phyloP scores from a whole-genome alignment of 2,329 filamentous ascomycete species.

The Penicillium sp. region DNA sequence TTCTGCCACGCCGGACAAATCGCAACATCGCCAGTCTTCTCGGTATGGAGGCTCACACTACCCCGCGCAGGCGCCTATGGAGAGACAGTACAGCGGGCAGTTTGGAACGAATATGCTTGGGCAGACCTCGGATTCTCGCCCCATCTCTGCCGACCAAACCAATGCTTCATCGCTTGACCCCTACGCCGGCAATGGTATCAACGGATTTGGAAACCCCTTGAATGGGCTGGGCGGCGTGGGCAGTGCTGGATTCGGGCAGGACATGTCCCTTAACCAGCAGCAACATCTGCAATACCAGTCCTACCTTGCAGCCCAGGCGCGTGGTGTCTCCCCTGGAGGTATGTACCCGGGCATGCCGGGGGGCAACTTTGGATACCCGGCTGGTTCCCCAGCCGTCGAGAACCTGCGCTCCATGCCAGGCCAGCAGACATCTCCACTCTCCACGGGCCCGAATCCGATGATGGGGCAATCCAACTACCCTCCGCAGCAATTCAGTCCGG shows the following conservation, averaged over 20 bases:
- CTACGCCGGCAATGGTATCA: conserved; percentile 35
- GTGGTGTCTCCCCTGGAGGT: conserved; percentile 40
- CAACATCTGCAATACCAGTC: conserved; percentile 55
- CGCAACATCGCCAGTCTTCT: conserved; percentile 40
- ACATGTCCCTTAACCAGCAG: conserved; percentile 43
- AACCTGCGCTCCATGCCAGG: conserved; percentile 39
- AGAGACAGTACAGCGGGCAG: conserved; percentile 41
- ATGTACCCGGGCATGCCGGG: conserved; percentile 45
- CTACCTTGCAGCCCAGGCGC: conserved; percentile 46
- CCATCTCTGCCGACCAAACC: conserved; percentile 34
- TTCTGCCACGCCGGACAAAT: conserved; percentile 36
- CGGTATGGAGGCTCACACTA: conserved; percentile 38
- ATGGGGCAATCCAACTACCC: conserved; percentile 45
- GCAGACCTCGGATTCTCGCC: conserved; percentile 36
- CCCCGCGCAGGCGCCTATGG: conserved; percentile 33
- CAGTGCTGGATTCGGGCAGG: conserved; percentile 34
- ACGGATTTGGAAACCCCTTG: conserved; percentile 25
- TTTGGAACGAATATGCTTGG: conserved; percentile 34
- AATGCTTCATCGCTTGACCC: conserved; percentile 36
- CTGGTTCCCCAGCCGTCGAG: conserved; percentile 38
- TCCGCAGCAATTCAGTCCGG: conserved; percentile 43
- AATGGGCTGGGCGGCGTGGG: conserved; percentile 29
- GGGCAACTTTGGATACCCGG: conserved; percentile 42
- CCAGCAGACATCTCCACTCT: conserved; percentile 33
- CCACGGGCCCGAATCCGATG: conserved; percentile 39